Base-by-base conservation (phyloP, 225 moss, liverwort and hornwort genomes). In the Climacium dendroides region DNA sequence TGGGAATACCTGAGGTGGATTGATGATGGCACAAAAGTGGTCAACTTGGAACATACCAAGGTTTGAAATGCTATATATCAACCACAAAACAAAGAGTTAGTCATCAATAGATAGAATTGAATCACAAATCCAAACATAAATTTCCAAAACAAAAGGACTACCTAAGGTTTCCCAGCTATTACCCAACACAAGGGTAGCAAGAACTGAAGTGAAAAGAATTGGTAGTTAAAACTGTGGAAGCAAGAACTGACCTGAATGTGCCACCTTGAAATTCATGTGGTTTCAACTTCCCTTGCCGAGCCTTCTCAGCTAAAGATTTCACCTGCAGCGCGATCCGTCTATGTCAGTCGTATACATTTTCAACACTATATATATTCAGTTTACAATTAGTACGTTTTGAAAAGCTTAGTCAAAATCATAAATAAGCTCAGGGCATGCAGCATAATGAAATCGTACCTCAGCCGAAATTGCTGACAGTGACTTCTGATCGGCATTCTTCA, bases 251-350 rank as follows among this genome's bases (percentile, higher is more conserved):
- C 98, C 98, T 99, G 93, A 99, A 99, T 58, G 95, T 97, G 87
- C 98, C 98, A 82, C 98, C 98, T 95, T 99, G 98, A 89, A 99
- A 99, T 90, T 99, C 98, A 70, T 94, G 92, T 70, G 98, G 98
- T 86, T 97, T 97, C 83, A 97, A 88, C 91, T 99, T 99, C 62
- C 96, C 97, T 87, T 83, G 86, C 82, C 98, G 92, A 47, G 98
- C 98, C 91, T 85, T 97, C 89, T 99, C 97, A 82, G 95, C 97
- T 89, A 99, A 88, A 61, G 96, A 91, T 62, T 97, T 99, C 66
- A 97, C 96, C 98, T 99, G 91, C 63, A 87, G 34, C 85, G 90
- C 37, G 45, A 78, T 69, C 35, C 43, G 47, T 78, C 47, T 11
- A 47, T 78, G 50, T 48, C 78, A 63, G 70, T 79, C 37, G 25